phyloP scores from a whole-genome alignment of 83 land plant species.

The Diphasiastrum complanatum region DNA sequence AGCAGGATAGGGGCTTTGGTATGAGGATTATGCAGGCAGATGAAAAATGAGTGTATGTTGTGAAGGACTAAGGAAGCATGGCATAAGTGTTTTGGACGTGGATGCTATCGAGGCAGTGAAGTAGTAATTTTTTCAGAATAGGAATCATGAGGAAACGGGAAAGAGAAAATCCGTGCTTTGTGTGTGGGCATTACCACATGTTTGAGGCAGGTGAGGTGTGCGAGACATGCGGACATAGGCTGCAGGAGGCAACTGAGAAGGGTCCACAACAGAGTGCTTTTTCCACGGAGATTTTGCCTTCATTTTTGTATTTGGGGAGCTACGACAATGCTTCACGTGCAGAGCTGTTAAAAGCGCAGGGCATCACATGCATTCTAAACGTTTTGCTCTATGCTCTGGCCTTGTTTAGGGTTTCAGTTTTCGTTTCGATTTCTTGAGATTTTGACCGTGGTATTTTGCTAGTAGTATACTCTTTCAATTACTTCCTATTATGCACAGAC shows the following conservation, averaged over 20 bases:
- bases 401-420: no score
- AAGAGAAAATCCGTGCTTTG: slow-evolving; percentile 89
- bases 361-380: slow-evolving; percentile 73
- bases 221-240: slow-evolving; percentile 83
- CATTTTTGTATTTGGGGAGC: slow-evolving; percentile 82
- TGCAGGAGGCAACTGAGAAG: slow-evolving; percentile 44
- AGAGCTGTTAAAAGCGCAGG: slow-evolving; percentile 87
- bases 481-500: no score
- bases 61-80: no score
- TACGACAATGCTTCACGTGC: slow-evolving; percentile 92
- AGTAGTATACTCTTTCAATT: no score
- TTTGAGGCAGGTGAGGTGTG: slow-evolving; percentile 95
- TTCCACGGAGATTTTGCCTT: slow-evolving; percentile 71
- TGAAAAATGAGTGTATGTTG: no score
- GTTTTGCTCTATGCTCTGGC: slow-evolving; percentile 38
- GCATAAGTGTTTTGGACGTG: no score
- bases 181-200: slow-evolving; percentile 95
- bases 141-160: slow-evolving; percentile 79
- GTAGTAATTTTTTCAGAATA: not conserved
- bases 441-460: no score
- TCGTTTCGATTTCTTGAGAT: no score
- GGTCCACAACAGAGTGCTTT: slow-evolving; percentile 57
- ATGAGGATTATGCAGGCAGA: no score
- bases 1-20: no score
- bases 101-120: no score